Conservation (phyloP, 306 rosid genomes). For the Albizia julibrissin region DNA sequence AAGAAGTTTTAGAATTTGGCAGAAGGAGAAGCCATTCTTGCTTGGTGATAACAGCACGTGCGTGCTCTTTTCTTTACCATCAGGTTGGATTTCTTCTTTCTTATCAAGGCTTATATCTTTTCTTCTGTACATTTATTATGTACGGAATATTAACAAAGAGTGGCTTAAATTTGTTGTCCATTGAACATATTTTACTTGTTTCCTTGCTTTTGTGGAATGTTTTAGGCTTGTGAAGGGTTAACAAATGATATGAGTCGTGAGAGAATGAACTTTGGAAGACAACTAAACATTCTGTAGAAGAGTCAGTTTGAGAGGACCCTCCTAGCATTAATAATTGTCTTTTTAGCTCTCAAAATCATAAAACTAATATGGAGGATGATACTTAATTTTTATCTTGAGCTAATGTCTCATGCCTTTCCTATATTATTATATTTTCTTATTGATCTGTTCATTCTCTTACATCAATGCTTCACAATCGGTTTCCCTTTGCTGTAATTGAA, state of each 20-base stretch:
- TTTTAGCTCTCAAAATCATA: background rate
- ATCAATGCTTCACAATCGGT: background rate
- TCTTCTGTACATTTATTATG: background rate
- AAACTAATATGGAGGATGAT: background rate
- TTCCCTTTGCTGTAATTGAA: background rate
- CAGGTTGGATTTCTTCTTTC: conserved; percentile 59
- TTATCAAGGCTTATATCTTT: background rate
- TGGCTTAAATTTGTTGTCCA: background rate
- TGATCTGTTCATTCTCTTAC: background rate
- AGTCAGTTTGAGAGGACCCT: background rate
- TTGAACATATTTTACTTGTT: background rate
- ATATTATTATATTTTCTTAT: background rate
- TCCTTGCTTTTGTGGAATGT: background rate
- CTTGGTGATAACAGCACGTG: conserved; percentile 77
- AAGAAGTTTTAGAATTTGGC: conserved; percentile 66
- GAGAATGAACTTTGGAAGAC: background rate
- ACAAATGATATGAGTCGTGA: background rate
- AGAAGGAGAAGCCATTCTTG: conserved; percentile 67
- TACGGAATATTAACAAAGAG: background rate
- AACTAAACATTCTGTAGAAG: background rate
- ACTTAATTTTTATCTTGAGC: background rate
- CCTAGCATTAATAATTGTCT: background rate
- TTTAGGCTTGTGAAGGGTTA: background rate
- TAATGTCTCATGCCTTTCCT: background rate
- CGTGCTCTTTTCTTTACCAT: conserved; percentile 88